phyloP scores from a whole-genome alignment of 1,284 basidiomycete genomes.

The Exsudoporus floridanus region DNA sequence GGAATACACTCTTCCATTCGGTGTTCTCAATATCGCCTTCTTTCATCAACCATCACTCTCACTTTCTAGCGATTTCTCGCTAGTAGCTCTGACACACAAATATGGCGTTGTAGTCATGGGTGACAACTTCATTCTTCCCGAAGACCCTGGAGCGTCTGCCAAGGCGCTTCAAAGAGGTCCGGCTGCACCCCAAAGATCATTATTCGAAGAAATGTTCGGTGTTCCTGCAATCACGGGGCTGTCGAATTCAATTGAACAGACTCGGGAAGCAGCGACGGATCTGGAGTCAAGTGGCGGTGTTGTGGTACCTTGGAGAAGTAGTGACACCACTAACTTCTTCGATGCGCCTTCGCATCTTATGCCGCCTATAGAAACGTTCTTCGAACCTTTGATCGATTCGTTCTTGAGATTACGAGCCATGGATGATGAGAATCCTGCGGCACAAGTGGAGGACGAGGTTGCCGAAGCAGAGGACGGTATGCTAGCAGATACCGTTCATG shows the following conservation, averaged over 20 bases:
- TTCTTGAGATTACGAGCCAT: slow-evolving; percentile 52
- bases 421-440: slow-evolving; percentile 27
- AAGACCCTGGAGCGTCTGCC: slow-evolving; percentile 44
- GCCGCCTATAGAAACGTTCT: slow-evolving; percentile 75
- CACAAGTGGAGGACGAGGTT: slow-evolving; percentile 16
- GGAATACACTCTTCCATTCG: slow-evolving; percentile 57
- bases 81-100: slow-evolving; percentile 65
- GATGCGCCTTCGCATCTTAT: slow-evolving; percentile 77
- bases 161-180: slow-evolving; percentile 43
- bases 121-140: slow-evolving; percentile 45
- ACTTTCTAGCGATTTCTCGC: slow-evolving; percentile 42
- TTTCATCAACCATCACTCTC: slow-evolving; percentile 40
- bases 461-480: slow-evolving; percentile 48
- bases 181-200: slow-evolving; percentile 47
- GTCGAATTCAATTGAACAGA: slow-evolving; percentile 15
- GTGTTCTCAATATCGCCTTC: slow-evolving; percentile 50
- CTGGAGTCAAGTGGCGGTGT: slow-evolving; percentile 20
- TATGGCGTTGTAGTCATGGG: slow-evolving; percentile 68
- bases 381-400: slow-evolving; percentile 68
- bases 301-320: slow-evolving; percentile 39
- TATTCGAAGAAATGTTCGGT: slow-evolving; percentile 88
- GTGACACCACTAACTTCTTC: slow-evolving; percentile 54
- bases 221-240: slow-evolving; percentile 53
- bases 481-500: slow-evolving; percentile 38
- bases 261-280: slow-evolving; percentile 14